Evolutionary conservation across 2,329 filamentous ascomycete species (phyloP).

Genomic region (Lachnellula hyalina): DNA sequence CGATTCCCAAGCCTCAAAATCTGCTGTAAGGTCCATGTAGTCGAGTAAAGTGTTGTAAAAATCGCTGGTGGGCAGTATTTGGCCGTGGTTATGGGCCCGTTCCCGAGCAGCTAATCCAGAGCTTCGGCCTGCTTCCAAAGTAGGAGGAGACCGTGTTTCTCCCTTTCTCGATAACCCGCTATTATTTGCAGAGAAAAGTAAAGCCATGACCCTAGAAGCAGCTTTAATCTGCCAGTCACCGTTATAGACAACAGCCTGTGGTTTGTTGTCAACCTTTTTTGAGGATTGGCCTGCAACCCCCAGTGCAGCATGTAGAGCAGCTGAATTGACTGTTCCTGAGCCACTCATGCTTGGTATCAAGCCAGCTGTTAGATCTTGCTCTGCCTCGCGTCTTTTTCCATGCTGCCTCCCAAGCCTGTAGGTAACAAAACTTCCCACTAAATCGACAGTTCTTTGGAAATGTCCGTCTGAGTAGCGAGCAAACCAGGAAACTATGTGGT

Average conservation of each 20-base stretch:
- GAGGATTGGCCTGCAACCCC: slow-evolving; percentile 44
- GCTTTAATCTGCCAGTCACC: slow-evolving; percentile 90
- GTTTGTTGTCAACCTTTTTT: slow-evolving; percentile 50
- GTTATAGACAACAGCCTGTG: slow-evolving; percentile 58
- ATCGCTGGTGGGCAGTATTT: slow-evolving; percentile 71
- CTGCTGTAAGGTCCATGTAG: slow-evolving; percentile 75
- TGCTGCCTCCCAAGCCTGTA: slow-evolving; percentile 71
- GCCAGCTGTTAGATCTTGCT: slow-evolving; percentile 57
- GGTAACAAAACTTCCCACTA: slow-evolving; percentile 73
- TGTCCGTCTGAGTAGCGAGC: slow-evolving; percentile 61
- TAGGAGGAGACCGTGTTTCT: slow-evolving; percentile 32
- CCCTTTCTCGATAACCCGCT: slow-evolving; percentile 36
- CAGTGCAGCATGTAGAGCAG: slow-evolving; percentile 74
- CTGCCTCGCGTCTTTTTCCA: slow-evolving; percentile 57
- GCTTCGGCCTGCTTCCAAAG: slow-evolving; percentile 33
- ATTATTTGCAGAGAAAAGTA: slow-evolving; percentile 80
- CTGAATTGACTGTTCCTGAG: slow-evolving; percentile 52
- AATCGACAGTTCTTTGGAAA: slow-evolving; percentile 69
- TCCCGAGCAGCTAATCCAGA: slow-evolving; percentile 35
- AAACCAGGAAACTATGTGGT: slow-evolving; percentile 73
- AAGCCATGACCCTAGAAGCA: slow-evolving; percentile 70
- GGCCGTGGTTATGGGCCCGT: slow-evolving; percentile 48
- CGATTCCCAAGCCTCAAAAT: slow-evolving; percentile 85
- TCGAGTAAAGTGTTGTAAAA: slow-evolving; percentile 88
- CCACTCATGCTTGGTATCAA: slow-evolving; percentile 69